Evolutionary conservation across 352 stramenopile species (phyloP).

Genomic region (Pythium dissotocum): DNA sequence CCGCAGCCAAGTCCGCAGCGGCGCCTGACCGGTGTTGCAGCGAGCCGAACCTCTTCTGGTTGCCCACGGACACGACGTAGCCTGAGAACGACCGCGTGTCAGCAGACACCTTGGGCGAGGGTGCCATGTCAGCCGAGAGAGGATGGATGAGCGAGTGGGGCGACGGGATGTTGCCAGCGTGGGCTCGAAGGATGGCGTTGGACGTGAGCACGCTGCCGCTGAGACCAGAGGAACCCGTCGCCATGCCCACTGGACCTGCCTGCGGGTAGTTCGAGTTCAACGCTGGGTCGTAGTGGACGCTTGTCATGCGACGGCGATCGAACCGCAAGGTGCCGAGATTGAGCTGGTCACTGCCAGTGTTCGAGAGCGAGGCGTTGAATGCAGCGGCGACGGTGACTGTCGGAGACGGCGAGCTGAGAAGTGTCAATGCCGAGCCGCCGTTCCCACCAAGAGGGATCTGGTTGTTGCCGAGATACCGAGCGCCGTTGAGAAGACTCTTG

Average conservation of each 20-base stretch:
- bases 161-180: conserved; percentile 20
- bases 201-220: conserved; percentile 42
- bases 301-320: conserved; percentile 47
- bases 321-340: conserved; percentile 42
- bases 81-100: conserved; percentile 38
- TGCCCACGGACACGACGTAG: conserved; percentile 45
- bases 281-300: conserved; percentile 58
- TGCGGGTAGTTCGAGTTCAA: conserved; percentile 23
- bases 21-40: conserved; percentile 24
- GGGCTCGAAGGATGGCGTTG: conserved; percentile 44
- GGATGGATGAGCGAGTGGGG: conserved; percentile 38
- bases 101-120: conserved; percentile 2
- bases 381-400: conserved; percentile 58
- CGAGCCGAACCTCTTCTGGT: conserved; percentile 47
- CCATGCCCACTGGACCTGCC: conserved; percentile 22
- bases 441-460: background rate
- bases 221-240: conserved; percentile 18
- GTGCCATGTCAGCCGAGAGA: conserved; percentile 34
- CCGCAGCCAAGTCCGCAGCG: conserved; percentile 16
- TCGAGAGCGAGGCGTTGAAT: conserved; percentile 29
- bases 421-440: conserved; percentile 7
- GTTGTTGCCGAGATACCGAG: conserved; percentile 8
- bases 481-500: conserved; percentile 36
- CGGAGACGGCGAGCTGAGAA: conserved; percentile 24
- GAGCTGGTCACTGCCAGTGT: conserved; percentile 34